A percentile compares a stretch with the other conserved stretches of the same genome.
phyloP scores from a whole-genome alignment of 2,329 filamentous ascomycete species.

The Penicillium sclerotigenum region DNA sequence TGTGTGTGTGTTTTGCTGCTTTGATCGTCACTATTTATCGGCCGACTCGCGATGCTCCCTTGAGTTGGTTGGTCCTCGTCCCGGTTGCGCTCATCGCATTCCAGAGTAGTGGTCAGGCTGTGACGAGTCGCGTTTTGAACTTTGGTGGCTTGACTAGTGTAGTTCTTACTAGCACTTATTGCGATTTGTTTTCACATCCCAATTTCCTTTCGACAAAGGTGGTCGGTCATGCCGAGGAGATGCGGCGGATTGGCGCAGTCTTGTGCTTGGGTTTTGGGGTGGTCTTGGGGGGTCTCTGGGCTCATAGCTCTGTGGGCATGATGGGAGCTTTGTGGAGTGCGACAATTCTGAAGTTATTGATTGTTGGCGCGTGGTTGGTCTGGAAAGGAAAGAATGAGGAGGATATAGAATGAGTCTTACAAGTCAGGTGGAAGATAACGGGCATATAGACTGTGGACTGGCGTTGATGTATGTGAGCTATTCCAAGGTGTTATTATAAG shows the following conservation, averaged over 20 bases:
- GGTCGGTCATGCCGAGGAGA: slow-evolving; percentile 50
- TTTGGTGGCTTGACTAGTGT: slow-evolving; percentile 72
- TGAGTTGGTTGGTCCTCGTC: slow-evolving; percentile 58
- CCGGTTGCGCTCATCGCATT: slow-evolving; percentile 70
- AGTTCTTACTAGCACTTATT: slow-evolving; percentile 77
- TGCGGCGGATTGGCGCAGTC: slow-evolving; percentile 52
- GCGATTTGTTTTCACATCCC: slow-evolving; percentile 70
- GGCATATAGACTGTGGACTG: not conserved
- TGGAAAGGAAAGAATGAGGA: slow-evolving; percentile 52
- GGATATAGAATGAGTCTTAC: not conserved
- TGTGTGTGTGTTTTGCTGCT: slow-evolving; percentile 53
- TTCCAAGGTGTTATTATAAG: not conserved
- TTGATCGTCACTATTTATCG: slow-evolving; percentile 52
- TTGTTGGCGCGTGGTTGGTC: slow-evolving; percentile 58
- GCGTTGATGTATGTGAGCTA: not conserved
- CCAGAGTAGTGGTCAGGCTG: slow-evolving; percentile 73
- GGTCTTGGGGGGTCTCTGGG: slow-evolving; percentile 54
- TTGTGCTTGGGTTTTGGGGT: slow-evolving; percentile 54
- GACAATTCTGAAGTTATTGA: slow-evolving; percentile 53
- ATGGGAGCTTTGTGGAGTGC: slow-evolving; percentile 60
- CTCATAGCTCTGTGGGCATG: slow-evolving; percentile 52
- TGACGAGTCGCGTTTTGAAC: slow-evolving; percentile 67
- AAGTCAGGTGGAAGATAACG: too few relatives aligned
- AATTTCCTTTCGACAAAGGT: slow-evolving; percentile 44
- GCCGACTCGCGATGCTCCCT: slow-evolving; percentile 43